Evolutionary conservation across 2,329 filamentous ascomycete species (phyloP).

Genomic region (Leptographium lundbergii): DNA sequence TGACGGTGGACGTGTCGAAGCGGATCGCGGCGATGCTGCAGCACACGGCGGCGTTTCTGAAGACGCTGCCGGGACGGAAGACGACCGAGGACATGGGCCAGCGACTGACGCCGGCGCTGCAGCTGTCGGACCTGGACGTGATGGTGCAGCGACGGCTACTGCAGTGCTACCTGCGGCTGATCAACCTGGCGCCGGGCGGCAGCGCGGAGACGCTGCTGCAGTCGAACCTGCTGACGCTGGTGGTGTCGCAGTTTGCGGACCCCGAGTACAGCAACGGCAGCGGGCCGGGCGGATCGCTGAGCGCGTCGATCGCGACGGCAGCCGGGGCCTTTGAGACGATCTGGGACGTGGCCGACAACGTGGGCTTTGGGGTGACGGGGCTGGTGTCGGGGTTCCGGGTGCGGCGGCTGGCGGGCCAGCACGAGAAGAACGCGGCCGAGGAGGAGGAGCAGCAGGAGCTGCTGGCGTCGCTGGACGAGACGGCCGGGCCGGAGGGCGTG

Average conservation of each 20-base stretch:
- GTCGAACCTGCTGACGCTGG: conserved; percentile 80
- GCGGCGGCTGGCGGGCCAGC: conserved; percentile 56
- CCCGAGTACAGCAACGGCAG: conserved; percentile 68
- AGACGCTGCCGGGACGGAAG: conserved; percentile 70
- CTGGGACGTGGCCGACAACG: conserved; percentile 93
- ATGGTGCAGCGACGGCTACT: conserved; percentile 90
- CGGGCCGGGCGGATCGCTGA: conserved; percentile 45
- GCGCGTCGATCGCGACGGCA: conserved; percentile 81
- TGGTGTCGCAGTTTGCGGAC: conserved; percentile 85
- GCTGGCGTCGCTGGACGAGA: conserved; percentile 30
- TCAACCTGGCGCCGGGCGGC: conserved; percentile 75
- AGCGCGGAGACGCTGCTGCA: conserved; percentile 79
- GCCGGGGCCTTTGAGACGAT: conserved; percentile 63
- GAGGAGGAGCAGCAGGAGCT: conserved; percentile 8
- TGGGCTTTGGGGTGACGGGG: conserved; percentile 84
- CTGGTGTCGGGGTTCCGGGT: conserved; percentile 68
- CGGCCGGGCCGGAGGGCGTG: conserved; percentile 47
- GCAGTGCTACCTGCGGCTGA: conserved; percentile 86
- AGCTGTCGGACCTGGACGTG: conserved; percentile 78
- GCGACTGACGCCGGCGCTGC: conserved; percentile 69
- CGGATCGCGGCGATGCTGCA: conserved; percentile 89
- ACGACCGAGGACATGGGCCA: conserved; percentile 77
- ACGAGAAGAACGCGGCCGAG: conserved; percentile 33
- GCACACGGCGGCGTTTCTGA: conserved; percentile 83
- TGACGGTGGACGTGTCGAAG: conserved; percentile 90